Percentiles rank a stretch among this genome's conserved stretches.
These are phyloP conservation scores for Stemphylium lycopersici DNA, from an alignment of 2,329 filamentous ascomycete genomes.

Conservation along the genomic window DNA sequence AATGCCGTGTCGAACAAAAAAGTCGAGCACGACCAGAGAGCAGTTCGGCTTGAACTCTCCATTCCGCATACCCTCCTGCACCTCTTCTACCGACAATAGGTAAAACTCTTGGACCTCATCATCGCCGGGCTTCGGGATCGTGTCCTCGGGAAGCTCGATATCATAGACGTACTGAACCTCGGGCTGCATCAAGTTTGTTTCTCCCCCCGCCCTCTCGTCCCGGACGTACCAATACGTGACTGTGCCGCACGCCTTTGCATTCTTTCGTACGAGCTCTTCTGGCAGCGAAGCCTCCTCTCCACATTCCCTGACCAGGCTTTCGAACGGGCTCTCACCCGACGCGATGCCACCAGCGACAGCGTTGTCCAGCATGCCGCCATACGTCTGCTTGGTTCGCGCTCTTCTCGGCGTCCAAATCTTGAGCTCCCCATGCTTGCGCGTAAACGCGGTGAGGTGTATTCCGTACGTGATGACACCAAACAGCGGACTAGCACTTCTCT, in stretches of 20 bases:
- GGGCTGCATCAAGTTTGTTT: constrained; percentile 82
- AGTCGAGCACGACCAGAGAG: constrained; percentile 81
- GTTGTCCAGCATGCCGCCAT: constrained; percentile 91
- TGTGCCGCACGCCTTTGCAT: constrained; percentile 66
- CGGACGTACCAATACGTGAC: constrained; percentile 87
- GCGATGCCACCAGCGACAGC: constrained; percentile 87
- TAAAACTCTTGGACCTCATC: constrained; percentile 87
- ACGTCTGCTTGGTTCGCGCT: constrained; percentile 80
- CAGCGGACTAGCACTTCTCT: constrained; percentile 50
- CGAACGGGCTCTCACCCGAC: constrained; percentile 79
- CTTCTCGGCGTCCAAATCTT: constrained; percentile 86
- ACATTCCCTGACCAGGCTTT: constrained; percentile 83
- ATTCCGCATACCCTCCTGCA: constrained; percentile 69
- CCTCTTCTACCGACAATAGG: constrained; percentile 77
- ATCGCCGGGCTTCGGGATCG: constrained; percentile 78
- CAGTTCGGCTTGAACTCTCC: constrained; percentile 95
- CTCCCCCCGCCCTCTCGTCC: constrained; percentile 76
- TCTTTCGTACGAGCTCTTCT: constrained; percentile 68
- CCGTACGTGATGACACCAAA: constrained; percentile 54
- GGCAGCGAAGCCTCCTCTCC: constrained; percentile 87
- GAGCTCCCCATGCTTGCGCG: constrained; percentile 56
- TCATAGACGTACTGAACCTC: constrained; percentile 94
- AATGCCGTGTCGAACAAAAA: constrained; percentile 84
- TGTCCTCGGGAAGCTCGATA: constrained; percentile 72
- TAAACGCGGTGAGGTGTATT: constrained; percentile 51